These are phyloP conservation scores for Ogataea methanolica DNA, from an alignment of 805 yeast genomes.

Conservation along the genomic window DNA sequence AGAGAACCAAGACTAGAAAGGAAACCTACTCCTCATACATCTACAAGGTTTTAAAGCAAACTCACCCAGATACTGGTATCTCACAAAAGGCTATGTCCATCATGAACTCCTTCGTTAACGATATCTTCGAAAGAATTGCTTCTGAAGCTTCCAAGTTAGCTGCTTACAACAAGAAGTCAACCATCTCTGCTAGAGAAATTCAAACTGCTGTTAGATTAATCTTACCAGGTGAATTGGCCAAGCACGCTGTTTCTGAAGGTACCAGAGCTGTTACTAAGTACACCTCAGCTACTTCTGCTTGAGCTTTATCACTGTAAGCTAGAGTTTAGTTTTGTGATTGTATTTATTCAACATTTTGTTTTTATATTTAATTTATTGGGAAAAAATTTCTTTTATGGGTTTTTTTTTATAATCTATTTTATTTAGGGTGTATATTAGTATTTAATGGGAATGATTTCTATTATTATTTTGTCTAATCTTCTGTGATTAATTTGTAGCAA, in stretches of 20 bases:
- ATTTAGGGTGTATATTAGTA: conserved; percentile 32
- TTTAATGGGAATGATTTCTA: conserved; percentile 20
- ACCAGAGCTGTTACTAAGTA: conserved; percentile 96
- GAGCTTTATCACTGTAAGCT: conserved; percentile 3
- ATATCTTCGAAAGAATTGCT: conserved; percentile 97
- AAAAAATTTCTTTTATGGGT: conserved; percentile 4
- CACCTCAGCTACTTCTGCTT: conserved; percentile 55
- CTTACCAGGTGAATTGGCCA: conserved; percentile 96
- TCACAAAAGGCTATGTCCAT: conserved; percentile 98
- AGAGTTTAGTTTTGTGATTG: not conserved
- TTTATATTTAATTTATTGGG: conserved; percentile 12
- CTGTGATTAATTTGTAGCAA: not conserved
- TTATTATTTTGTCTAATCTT: conserved; percentile 2
- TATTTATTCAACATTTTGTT: conserved; percentile 1
- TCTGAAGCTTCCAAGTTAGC: conserved; percentile 97
- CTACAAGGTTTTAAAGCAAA: conserved; percentile 97
- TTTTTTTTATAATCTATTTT: conserved; percentile 16
- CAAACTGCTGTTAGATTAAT: conserved; percentile 97
- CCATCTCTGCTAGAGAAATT: conserved; percentile 96
- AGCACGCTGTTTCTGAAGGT: conserved; percentile 98
- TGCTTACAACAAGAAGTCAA: conserved; percentile 97
- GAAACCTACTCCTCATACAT: conserved; percentile 97
- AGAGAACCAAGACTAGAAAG: conserved; percentile 93
- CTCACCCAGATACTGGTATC: conserved; percentile 99
- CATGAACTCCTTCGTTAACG: conserved; percentile 97